These are phyloP conservation scores for Excoecaria cochinchinensis DNA, from an alignment of 345 rosid genomes.

Conservation along the genomic window DNA sequence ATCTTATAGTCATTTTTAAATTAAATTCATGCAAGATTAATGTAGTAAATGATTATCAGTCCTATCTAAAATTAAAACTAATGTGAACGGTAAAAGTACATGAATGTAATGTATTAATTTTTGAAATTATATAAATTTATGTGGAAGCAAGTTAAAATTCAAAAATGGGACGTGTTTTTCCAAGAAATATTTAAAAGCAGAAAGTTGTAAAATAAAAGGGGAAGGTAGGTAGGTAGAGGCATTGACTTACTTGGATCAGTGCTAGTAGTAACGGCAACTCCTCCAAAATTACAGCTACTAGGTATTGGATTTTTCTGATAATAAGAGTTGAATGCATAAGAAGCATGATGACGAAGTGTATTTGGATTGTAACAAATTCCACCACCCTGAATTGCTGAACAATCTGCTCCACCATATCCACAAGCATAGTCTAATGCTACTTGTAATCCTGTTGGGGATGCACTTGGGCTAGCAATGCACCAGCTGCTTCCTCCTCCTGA, in stretches of 20 bases:
- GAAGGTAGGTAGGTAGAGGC: too few relatives aligned
- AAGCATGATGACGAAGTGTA: slow-evolving; percentile 63
- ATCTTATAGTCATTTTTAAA: too few relatives aligned
- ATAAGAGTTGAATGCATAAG: slow-evolving; percentile 75
- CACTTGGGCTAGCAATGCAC: slow-evolving; percentile 80
- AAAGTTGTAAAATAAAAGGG: not conserved
- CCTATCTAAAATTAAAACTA: too few relatives aligned
- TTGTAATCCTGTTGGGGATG: slow-evolving; percentile 60
- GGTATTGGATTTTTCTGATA: slow-evolving; percentile 75
- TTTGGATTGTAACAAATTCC: slow-evolving; percentile 68
- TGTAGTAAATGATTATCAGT: too few relatives aligned
- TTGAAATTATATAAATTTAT: too few relatives aligned
- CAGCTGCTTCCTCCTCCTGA: slow-evolving; percentile 51
- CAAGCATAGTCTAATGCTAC: slow-evolving; percentile 88
- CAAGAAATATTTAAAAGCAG: not conserved
- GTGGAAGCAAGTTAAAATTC: too few relatives aligned
- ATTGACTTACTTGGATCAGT: slow-evolving; percentile 74
- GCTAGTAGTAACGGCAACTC: slow-evolving; percentile 73
- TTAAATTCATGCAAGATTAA: too few relatives aligned
- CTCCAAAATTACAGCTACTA: slow-evolving; percentile 79
- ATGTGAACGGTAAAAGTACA: too few relatives aligned
- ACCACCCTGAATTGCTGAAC: slow-evolving; percentile 56
- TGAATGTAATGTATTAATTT: too few relatives aligned
- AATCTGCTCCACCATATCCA: slow-evolving; percentile 77
- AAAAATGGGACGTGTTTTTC: too few relatives aligned